Evolutionary conservation across 2,329 filamentous ascomycete species (phyloP).

Genomic region (Phyllosticta citrichinensis): DNA sequence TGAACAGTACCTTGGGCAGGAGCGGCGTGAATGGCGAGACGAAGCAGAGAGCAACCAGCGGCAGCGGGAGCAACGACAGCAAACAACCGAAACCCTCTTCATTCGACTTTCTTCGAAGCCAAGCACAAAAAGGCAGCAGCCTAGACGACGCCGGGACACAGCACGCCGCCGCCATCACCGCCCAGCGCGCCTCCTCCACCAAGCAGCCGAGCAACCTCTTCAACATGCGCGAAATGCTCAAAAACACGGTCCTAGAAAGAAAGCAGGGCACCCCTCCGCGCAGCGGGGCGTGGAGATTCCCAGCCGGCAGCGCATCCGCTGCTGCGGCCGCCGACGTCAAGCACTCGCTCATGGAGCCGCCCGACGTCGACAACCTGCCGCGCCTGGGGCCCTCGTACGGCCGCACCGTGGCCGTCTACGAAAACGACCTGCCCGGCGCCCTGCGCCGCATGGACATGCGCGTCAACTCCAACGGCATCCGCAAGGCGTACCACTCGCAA

Average conservation of each 20-base stretch:
- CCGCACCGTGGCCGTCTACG: constrained; percentile 22
- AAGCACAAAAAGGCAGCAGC: background rate
- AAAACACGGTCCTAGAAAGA: no score
- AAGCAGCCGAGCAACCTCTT: no score
- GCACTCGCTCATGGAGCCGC: constrained; percentile 1
- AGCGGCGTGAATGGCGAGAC: background rate
- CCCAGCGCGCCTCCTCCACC: background rate
- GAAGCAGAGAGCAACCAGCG: background rate
- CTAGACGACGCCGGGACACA: background rate
- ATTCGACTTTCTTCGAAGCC: no score
- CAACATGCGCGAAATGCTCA: no score
- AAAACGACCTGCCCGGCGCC: constrained; percentile 30
- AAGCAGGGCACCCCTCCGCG: background rate
- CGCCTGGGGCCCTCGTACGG: constrained; percentile 24
- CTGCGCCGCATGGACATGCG: constrained; percentile 34
- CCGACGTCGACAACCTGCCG: constrained; percentile 13
- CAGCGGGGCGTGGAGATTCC: background rate
- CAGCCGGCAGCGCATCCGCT: no score
- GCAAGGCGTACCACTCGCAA: constrained; percentile 47
- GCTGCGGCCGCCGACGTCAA: background rate
- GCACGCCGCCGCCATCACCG: background rate
- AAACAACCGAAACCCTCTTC: no score
- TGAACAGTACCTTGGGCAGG: background rate
- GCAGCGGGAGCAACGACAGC: background rate
- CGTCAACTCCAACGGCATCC: constrained; percentile 48